Evolutionary conservation across 2,329 filamentous ascomycete genomes (phyloP).

Genomic region (Ustilaginoidea virens): DNA sequence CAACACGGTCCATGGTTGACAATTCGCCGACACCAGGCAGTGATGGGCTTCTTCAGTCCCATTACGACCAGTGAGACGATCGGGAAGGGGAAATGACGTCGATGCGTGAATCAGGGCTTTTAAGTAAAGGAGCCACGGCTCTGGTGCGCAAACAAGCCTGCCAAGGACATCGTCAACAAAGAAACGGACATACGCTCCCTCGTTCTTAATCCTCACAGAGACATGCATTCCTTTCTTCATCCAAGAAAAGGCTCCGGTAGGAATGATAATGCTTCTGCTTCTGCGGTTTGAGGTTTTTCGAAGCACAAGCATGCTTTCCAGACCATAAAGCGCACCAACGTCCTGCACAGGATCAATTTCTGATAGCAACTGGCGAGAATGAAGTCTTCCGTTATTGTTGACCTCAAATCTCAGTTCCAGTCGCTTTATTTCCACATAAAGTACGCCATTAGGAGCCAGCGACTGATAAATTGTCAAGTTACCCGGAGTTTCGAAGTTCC

Average conservation of each 20-base stretch:
- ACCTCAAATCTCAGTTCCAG: slow-evolving; percentile 39
- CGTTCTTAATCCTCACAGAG: neutral
- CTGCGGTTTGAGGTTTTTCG: slow-evolving; percentile 22
- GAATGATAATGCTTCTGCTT: slow-evolving; percentile 36
- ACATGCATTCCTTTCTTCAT: slow-evolving; percentile 25
- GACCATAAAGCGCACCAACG: slow-evolving; percentile 42
- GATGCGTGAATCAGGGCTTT: slow-evolving; percentile 45
- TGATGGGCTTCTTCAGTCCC: slow-evolving; percentile 44
- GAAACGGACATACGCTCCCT: slow-evolving; percentile 18
- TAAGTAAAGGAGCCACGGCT: slow-evolving; percentile 35
- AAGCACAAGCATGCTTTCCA: slow-evolving; percentile 42
- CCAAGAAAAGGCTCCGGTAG: slow-evolving; percentile 24
- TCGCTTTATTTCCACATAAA: slow-evolving; percentile 34
- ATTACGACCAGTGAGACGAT: slow-evolving; percentile 40
- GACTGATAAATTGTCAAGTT: slow-evolving; percentile 23
- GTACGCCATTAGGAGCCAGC: neutral
- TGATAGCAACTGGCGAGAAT: slow-evolving; percentile 31
- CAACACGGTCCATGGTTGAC: slow-evolving; percentile 31
- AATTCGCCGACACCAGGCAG: slow-evolving; percentile 31
- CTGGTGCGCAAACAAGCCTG: slow-evolving; percentile 39
- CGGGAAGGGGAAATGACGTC: slow-evolving; percentile 42
- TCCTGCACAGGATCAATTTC: slow-evolving; percentile 43
- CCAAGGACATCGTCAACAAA: slow-evolving; percentile 37
- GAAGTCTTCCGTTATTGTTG: slow-evolving; percentile 23
- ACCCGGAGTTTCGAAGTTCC: slow-evolving; percentile 16